Conservation (phyloP, 805 yeast species). For the Millerozyma acaciae region DNA sequence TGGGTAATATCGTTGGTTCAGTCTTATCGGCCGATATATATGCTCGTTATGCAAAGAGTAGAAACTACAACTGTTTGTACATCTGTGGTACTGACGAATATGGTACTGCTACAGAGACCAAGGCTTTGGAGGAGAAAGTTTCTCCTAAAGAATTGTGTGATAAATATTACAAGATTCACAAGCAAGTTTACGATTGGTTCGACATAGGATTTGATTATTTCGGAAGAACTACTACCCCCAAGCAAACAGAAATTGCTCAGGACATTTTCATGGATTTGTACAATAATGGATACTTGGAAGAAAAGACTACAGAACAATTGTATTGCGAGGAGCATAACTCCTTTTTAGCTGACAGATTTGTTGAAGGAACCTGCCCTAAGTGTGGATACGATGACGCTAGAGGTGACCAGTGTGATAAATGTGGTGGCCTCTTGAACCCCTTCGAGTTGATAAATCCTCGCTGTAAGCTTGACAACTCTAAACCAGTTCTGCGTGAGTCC, state of each 20-base stretch:
- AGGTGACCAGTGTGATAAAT: conserved; percentile 98
- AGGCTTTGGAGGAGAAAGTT: conserved; percentile 90
- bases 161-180: conserved; percentile 82
- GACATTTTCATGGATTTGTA: conserved; percentile 77
- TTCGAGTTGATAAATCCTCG: conserved; percentile 92
- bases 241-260: conserved; percentile 94
- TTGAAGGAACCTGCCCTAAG: conserved; percentile 96
- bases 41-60: conserved; percentile 82
- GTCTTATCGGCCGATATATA: conserved; percentile 93
- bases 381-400: conserved; percentile 96
- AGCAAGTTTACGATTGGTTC: conserved; percentile 94
- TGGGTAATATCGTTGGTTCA: conserved; percentile 95
- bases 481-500: conserved; percentile 77
- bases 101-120: conserved; percentile 99
- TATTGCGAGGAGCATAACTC: conserved; percentile 90
- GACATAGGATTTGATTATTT: conserved; percentile 91
- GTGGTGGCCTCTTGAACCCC: conserved; percentile 88
- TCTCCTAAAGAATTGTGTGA: conserved; percentile 88
- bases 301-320: conserved; percentile 81
- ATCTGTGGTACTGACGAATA: conserved; percentile 98
- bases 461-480: conserved; percentile 84
- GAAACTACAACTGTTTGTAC: conserved; percentile 82
- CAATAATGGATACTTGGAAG: conserved; percentile 79
- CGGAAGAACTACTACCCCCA: conserved; percentile 91
- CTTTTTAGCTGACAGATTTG: conserved; percentile 92